Conservation (phyloP, 371 early-diverging fungal species). For the Rhizopus arrhizus region DNA sequence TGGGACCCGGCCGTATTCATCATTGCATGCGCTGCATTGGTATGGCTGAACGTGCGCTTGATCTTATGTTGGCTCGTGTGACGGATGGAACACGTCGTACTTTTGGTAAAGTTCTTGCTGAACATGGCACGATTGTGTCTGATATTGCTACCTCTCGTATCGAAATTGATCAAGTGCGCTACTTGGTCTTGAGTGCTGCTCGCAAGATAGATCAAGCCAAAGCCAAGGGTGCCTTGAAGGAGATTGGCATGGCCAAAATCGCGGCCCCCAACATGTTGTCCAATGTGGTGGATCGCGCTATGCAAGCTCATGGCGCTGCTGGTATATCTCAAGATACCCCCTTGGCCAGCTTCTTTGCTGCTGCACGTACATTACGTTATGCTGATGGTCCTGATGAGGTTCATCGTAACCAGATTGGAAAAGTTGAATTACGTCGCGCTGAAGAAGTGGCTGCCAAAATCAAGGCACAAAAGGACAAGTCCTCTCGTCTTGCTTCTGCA, state of each 20-base stretch:
- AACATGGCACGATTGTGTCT: constrained; percentile 79
- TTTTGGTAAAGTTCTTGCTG: constrained; percentile 81
- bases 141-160: constrained; percentile 87
- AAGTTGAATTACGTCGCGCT: constrained; percentile 51
- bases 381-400: constrained; percentile 78
- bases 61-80: constrained; percentile 81
- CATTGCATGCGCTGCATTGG: constrained; percentile 94
- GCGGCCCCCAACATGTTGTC: constrained; percentile 79
- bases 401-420: constrained; percentile 48
- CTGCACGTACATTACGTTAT: constrained; percentile 82
- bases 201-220: constrained; percentile 84
- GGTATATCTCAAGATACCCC: constrained; percentile 89
- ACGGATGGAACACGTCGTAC: constrained; percentile 83
- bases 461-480: constrained; percentile 42
- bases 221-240: constrained; percentile 86
- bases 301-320: constrained; percentile 91
- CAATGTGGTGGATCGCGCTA: constrained; percentile 80
- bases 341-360: constrained; percentile 84
- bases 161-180: constrained; percentile 87
- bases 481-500: constrained; percentile 23
- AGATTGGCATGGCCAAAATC: constrained; percentile 94
- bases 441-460: constrained; percentile 34
- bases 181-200: constrained; percentile 90
- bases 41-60: constrained; percentile 90
- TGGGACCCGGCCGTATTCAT: constrained; percentile 88